Conservation (phyloP, 306 rosid genomes). For the Acacia acuminata region DNA sequence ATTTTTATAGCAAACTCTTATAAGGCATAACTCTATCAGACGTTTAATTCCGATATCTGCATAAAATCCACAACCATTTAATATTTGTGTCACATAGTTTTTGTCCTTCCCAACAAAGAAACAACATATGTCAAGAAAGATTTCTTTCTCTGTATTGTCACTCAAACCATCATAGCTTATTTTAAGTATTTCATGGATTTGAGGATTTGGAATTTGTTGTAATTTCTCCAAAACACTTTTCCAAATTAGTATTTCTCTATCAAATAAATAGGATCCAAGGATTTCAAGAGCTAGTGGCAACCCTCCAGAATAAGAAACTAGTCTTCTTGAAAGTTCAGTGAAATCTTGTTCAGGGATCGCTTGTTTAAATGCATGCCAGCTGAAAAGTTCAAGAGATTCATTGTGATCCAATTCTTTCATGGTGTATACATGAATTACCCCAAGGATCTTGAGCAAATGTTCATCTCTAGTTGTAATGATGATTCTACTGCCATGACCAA, state of each 20-base stretch:
- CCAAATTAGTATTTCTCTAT: neutral
- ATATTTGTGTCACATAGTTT: neutral
- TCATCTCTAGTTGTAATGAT: too few species aligned
- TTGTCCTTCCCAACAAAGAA: neutral
- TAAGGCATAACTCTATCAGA: neutral
- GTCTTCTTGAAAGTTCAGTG: neutral
- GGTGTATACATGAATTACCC: too few species aligned
- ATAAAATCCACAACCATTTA: neutral
- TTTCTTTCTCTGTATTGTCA: neutral
- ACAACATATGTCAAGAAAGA: neutral
- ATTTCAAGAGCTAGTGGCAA: neutral
- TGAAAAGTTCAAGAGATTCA: neutral
- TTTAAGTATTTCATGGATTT: neutral
- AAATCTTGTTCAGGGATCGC: neutral
- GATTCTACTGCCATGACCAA: too few species aligned
- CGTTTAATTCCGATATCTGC: neutral
- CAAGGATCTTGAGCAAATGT: too few species aligned
- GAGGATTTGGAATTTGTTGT: neutral
- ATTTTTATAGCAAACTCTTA: neutral
- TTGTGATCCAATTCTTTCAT: neutral
- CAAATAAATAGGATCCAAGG: neutral
- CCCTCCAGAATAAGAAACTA: neutral
- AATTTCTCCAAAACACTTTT: neutral
- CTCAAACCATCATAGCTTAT: neutral
- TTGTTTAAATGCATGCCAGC: constrained; percentile 9